A percentile compares a stretch with the other conserved stretches of the same genome.
phyloP scores from a whole-genome alignment of 2,329 filamentous ascomycete species.

The Podosphaera xanthii region DNA sequence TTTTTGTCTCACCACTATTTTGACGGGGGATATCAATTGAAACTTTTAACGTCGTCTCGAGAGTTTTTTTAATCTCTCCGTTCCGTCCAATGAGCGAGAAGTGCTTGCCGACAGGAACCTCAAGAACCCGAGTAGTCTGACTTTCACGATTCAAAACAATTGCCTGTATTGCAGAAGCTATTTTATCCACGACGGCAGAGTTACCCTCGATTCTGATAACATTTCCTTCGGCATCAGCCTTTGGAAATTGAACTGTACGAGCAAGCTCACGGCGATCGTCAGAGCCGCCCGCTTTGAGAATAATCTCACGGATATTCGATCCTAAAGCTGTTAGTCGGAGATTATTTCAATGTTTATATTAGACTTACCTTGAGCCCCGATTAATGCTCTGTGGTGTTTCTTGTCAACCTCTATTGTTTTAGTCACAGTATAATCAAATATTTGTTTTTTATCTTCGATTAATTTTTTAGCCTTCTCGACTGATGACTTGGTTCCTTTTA shows the following conservation, averaged over 20 bases:
- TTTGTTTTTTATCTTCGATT: conserved; percentile 61
- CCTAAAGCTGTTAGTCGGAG: conserved; percentile 25
- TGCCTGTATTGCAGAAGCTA: conserved; percentile 57
- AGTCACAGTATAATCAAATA: conserved; percentile 76
- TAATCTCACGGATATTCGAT: conserved; percentile 64
- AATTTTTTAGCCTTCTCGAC: conserved; percentile 83
- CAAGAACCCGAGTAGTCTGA: conserved; percentile 54
- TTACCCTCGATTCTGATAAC: conserved; percentile 76
- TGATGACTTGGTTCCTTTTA: conserved; percentile 80
- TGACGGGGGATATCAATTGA: conserved; percentile 80
- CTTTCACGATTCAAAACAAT: conserved; percentile 68
- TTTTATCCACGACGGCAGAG: conserved; percentile 66
- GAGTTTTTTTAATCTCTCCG: conserved; percentile 62
- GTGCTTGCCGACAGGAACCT: conserved; percentile 79
- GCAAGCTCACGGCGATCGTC: conserved; percentile 66
- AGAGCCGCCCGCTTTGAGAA: conserved; percentile 70
- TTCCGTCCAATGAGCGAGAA: conserved; percentile 76
- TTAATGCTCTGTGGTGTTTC: conserved; percentile 77
- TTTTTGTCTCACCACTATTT: conserved; percentile 57
- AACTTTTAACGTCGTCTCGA: conserved; percentile 72
- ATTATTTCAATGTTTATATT: background rate
- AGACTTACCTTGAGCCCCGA: conserved; percentile 62
- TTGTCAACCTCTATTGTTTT: conserved; percentile 77
- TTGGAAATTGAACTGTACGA: conserved; percentile 84
- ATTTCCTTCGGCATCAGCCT: conserved; percentile 61